Percentiles rank a stretch among this genome's conserved stretches.
Evolutionary conservation across 1,284 basidiomycete genomes (phyloP).

Genomic region (Trichosporon ovoides): DNA sequence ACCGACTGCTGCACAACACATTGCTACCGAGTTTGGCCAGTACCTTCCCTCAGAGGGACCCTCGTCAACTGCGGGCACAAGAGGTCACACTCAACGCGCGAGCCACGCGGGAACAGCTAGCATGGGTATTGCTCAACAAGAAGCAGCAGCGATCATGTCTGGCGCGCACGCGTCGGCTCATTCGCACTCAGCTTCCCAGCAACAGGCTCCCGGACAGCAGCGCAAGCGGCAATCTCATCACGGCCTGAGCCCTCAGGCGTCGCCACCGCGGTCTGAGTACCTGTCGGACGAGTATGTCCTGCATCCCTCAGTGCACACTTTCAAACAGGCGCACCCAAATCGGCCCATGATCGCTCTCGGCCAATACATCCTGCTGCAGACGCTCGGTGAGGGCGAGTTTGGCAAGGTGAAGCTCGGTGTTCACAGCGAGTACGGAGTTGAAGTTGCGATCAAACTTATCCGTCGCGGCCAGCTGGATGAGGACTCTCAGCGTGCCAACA

Average conservation of each 20-base stretch:
- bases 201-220: slow-evolving; percentile 2
- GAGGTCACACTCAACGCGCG: slow-evolving; percentile 11
- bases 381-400: slow-evolving; percentile 96
- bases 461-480: slow-evolving; percentile 91
- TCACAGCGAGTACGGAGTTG: slow-evolving; percentile 90
- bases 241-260: slow-evolving; percentile 16
- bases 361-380: slow-evolving; percentile 89
- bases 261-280: slow-evolving; percentile 38
- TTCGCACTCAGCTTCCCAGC: slow-evolving; percentile 21
- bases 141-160: slow-evolving; percentile 27
- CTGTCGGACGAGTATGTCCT: slow-evolving; percentile 48
- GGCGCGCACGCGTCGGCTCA: slow-evolving; percentile 27
- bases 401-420: slow-evolving; percentile 98
- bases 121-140: slow-evolving; percentile 25
- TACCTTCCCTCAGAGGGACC: slow-evolving; percentile 10
- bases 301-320: slow-evolving; percentile 79
- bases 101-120: slow-evolving; percentile 20
- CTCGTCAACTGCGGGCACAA: slow-evolving; percentile 1
- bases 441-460: slow-evolving; percentile 99
- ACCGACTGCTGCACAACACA: slow-evolving; percentile 14
- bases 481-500: slow-evolving; percentile 76
- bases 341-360: slow-evolving; percentile 87
- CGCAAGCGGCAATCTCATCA: slow-evolving; percentile 43
- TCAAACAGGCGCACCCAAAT: slow-evolving; percentile 72
- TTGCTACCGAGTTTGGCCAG: slow-evolving; percentile 20